Conservation (phyloP, 108 stramenopile species). For the Nannochloropsis gaditana region DNA sequence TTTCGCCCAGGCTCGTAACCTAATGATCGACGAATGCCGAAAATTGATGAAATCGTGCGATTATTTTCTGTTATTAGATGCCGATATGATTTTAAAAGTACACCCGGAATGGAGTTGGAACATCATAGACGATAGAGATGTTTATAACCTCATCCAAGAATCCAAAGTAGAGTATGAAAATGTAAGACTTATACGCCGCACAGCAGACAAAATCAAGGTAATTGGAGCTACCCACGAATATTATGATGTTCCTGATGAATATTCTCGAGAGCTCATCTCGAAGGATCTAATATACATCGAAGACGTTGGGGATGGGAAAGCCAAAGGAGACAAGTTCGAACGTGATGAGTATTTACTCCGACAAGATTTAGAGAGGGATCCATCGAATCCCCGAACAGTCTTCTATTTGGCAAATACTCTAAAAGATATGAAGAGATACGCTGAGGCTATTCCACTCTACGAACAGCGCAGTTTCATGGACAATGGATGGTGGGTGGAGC, state of each 20-base stretch:
- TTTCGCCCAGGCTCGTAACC: neutral
- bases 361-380: neutral
- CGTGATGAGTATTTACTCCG: neutral
- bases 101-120: slow-evolving; percentile 11
- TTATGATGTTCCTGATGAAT: neutral
- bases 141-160: neutral
- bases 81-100: neutral
- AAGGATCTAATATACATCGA: neutral
- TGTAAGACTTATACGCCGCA: neutral
- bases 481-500: slow-evolving; percentile 19
- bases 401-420: neutral
- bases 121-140: neutral
- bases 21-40: slow-evolving; percentile 16
- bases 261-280: neutral
- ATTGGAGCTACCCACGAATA: neutral
- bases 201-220: neutral
- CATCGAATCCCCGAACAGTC: neutral
- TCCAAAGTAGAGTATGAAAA: neutral
- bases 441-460: slow-evolving; percentile 7
- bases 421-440: neutral
- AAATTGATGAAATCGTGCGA: neutral
- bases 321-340: neutral
- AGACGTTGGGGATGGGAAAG: neutral
- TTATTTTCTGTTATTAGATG: neutral
- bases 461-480: neutral